Percentiles rank a stretch among this genome's conserved stretches.
Evolutionary conservation across 768 basidiomycete genomes (phyloP).

Genomic region (Coprinellus micaceus): DNA sequence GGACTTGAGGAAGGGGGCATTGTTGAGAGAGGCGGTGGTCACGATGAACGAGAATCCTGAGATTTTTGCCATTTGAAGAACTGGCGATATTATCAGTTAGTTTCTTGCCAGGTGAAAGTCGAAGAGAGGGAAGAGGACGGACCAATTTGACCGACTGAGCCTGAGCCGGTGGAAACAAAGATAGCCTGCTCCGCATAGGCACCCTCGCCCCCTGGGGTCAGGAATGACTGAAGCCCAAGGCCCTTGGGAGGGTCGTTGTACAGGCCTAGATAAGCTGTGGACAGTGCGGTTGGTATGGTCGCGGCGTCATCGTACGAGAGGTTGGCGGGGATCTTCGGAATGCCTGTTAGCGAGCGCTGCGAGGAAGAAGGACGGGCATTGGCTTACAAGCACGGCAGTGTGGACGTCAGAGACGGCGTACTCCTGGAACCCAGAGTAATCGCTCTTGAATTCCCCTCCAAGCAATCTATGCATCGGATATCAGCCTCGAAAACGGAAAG

Average conservation of each 20-base stretch:
- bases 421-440: conserved; percentile 39
- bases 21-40: conserved; percentile 28
- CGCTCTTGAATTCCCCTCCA: conserved; percentile 32
- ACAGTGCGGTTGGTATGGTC: conserved; percentile 46
- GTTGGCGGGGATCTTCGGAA: conserved; percentile 42
- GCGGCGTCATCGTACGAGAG: conserved; percentile 46
- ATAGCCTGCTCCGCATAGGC: conserved; percentile 43
- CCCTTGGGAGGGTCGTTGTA: conserved; percentile 37
- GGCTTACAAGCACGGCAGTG: conserved; percentile 35
- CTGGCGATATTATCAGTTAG: conserved; percentile 15
- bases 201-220: conserved; percentile 33
- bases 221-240: conserved; percentile 37
- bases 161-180: conserved; percentile 26
- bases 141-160: conserved; percentile 28
- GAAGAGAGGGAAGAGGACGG: conserved; percentile 9
- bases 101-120: conserved; percentile 28
- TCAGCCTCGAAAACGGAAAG: conserved; percentile 27
- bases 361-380: conserved; percentile 40
- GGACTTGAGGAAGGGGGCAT: conserved; percentile 26
- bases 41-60: conserved; percentile 42
- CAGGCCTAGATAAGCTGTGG: conserved; percentile 46
- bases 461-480: conserved; percentile 26
- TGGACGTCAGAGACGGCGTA: conserved; percentile 35
- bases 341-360: conserved; percentile 52
- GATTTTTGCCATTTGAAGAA: conserved; percentile 30